phyloP scores from a whole-genome alignment of 1,284 basidiomycete species.

The Bondarzewia mesenterica region DNA sequence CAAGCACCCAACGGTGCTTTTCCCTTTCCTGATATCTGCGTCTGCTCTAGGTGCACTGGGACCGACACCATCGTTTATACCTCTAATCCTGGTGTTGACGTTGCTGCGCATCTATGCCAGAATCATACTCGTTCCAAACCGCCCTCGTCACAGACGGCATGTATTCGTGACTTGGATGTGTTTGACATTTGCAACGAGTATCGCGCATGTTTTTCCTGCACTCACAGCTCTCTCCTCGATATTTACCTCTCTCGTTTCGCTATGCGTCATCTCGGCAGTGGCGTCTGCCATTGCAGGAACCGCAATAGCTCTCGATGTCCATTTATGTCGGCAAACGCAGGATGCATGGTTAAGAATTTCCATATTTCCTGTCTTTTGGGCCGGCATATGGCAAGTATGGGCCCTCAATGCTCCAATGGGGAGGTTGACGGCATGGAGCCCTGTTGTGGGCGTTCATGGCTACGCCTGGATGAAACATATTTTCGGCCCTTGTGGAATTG shows the following conservation, averaged over 20 bases:
- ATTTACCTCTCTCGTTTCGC: constrained; percentile 35
- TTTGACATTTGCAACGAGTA: constrained; percentile 36
- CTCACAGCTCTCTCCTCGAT: constrained; percentile 48
- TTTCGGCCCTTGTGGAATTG: constrained; percentile 49
- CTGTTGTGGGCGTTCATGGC: constrained; percentile 38
- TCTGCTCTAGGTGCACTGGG: constrained; percentile 39
- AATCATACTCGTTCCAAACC: constrained; percentile 28
- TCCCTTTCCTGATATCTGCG: constrained; percentile 26
- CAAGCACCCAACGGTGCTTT: constrained; percentile 28
- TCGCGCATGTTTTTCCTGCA: constrained; percentile 42
- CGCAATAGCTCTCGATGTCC: constrained; percentile 30
- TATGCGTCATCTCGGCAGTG: constrained; percentile 31
- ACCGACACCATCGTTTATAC: constrained; percentile 41
- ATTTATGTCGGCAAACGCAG: constrained; percentile 20
- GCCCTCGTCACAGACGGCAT: constrained; percentile 23
- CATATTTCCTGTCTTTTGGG: constrained; percentile 65
- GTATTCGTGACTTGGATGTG: constrained; percentile 30
- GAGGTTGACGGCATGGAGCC: constrained; percentile 61
- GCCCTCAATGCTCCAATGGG: constrained; percentile 56
- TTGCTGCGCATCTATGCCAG: constrained; percentile 41
- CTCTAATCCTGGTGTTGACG: constrained; percentile 39
- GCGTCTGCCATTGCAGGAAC: constrained; percentile 37
- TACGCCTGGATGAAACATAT: constrained; percentile 58
- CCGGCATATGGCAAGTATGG: constrained; percentile 44
- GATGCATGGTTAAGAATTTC: constrained; percentile 36